Percentiles rank a stretch among this genome's conserved stretches.
These are phyloP conservation scores for Blastocystis sp. DNA, from an alignment of 352 stramenopile species.

Conservation along the genomic window DNA sequence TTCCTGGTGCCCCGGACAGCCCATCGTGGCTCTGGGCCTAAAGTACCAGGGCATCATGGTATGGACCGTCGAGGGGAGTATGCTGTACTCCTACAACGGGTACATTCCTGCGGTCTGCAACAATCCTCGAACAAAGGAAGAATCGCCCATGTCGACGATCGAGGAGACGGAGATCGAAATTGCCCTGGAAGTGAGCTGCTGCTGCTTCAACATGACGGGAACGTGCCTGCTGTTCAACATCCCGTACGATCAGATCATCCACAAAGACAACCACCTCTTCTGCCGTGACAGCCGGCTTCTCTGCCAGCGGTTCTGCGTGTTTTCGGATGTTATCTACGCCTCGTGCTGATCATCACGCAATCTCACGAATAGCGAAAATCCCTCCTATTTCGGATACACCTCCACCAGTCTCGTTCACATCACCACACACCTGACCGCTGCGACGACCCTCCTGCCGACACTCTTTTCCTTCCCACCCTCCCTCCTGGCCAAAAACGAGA, in stretches of 20 bases:
- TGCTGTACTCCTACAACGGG: conserved; percentile 38
- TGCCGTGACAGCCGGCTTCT: conserved; percentile 31
- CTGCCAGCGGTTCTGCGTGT: conserved; percentile 28
- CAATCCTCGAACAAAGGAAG: background rate
- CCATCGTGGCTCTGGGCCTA: conserved; percentile 5
- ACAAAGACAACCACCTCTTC: conserved; percentile 15
- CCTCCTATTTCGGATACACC: conserved; percentile 42
- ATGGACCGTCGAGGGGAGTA: background rate
- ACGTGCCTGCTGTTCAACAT: conserved; percentile 50
- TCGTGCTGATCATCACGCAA: background rate
- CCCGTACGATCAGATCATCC: conserved; percentile 47
- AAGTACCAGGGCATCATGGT: conserved; percentile 62
- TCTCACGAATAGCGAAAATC: conserved; percentile 15
- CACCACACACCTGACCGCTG: background rate
- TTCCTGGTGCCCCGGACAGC: conserved; percentile 27
- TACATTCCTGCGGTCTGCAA: background rate
- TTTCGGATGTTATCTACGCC: conserved; percentile 1
- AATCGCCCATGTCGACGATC: background rate
- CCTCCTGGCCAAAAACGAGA: background rate
- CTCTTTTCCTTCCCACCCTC: background rate
- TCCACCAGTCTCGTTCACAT: conserved; percentile 23
- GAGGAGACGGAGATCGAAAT: background rate
- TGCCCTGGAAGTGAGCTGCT: conserved; percentile 44
- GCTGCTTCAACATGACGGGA: conserved; percentile 34
- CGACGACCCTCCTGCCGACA: background rate